A percentile compares a stretch with the other conserved stretches of the same genome.
Evolutionary conservation across 768 basidiomycete genomes (phyloP).

Genomic region (Pulveroboletus sp.): DNA sequence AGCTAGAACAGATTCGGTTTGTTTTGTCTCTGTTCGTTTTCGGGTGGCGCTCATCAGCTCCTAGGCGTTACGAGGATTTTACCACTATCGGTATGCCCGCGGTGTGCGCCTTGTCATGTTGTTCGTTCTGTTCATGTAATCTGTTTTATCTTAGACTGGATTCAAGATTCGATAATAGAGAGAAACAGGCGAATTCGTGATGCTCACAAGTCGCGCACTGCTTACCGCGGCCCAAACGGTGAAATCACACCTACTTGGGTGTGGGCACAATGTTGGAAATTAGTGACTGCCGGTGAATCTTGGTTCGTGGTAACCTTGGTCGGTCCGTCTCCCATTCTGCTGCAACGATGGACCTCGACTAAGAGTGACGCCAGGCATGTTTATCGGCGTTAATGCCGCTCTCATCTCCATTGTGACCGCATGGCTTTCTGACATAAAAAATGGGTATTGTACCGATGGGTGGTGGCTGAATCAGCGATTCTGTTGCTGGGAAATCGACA

Average conservation of each 20-base stretch:
- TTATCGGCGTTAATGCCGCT: constrained; percentile 92
- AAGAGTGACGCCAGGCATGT: constrained; percentile 53
- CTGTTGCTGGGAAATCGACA: constrained; percentile 96
- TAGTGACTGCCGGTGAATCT: constrained; percentile 71
- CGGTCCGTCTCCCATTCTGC: constrained; percentile 51
- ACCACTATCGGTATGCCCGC: constrained; percentile 75
- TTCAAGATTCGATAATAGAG: constrained; percentile 91
- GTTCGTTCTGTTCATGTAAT: constrained; percentile 13
- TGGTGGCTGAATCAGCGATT: constrained; percentile 99
- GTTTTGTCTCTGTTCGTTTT: constrained; percentile 7
- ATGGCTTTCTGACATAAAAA: constrained; percentile 97
- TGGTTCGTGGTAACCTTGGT: constrained; percentile 92
- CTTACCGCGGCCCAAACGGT: constrained; percentile 46
- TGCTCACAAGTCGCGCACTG: constrained; percentile 37
- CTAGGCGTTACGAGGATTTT: constrained; percentile 91
- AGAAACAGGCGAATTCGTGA: constrained; percentile 70
- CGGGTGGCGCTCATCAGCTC: constrained; percentile 12
- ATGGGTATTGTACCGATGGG: constrained; percentile 92
- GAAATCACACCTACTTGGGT: constrained; percentile 52
- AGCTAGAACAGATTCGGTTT: constrained; percentile 63
- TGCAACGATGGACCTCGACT: background rate
- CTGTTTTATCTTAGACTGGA: constrained; percentile 67
- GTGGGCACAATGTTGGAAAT: constrained; percentile 55
- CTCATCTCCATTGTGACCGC: constrained; percentile 92
- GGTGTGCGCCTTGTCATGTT: constrained; percentile 6